Percentiles rank a stretch among this genome's conserved stretches.
These are phyloP conservation scores for Tylopilus felleus DNA, from an alignment of 768 basidiomycete genomes.

Conservation along the genomic window DNA sequence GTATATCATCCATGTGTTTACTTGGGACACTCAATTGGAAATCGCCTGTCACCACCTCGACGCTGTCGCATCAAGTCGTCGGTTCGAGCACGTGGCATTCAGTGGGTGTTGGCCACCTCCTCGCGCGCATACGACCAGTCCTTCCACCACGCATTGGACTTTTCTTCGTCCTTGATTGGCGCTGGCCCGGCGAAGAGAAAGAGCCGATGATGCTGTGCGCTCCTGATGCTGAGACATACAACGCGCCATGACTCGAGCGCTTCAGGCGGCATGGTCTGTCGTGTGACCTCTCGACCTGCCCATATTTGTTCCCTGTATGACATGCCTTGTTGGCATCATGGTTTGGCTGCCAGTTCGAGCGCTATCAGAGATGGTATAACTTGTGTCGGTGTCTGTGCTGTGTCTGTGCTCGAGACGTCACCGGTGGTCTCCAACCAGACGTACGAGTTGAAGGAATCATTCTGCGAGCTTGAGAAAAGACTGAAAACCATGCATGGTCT, in stretches of 20 bases:
- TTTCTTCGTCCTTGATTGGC: not conserved
- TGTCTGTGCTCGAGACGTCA: not conserved
- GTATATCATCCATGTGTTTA: conserved; percentile 7
- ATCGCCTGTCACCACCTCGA: not conserved
- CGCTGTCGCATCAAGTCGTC: not conserved
- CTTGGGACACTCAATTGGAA: not conserved
- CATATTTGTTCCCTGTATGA: not conserved
- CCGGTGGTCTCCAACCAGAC: too few relatives aligned
- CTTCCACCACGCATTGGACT: not conserved
- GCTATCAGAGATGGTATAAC: not conserved
- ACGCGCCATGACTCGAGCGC: not conserved
- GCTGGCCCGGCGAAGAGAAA: not conserved
- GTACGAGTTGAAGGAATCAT: too few relatives aligned
- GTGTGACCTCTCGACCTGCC: not conserved
- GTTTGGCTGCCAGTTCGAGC: not conserved
- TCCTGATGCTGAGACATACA: too few relatives aligned
- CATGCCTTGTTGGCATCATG: not conserved
- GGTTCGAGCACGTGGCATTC: not conserved
- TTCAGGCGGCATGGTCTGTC: not conserved
- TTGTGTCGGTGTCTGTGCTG: not conserved
- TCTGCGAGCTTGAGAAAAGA: too few relatives aligned
- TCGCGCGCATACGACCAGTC: not conserved
- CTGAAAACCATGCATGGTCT: too few relatives aligned
- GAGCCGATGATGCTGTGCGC: not conserved
- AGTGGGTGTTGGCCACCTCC: too few relatives aligned